Percentiles rank a stretch among this genome's conserved stretches.
These are phyloP conservation scores for Trichosporon coremiiforme DNA, from an alignment of 1,284 basidiomycete genomes.

Conservation along the genomic window DNA sequence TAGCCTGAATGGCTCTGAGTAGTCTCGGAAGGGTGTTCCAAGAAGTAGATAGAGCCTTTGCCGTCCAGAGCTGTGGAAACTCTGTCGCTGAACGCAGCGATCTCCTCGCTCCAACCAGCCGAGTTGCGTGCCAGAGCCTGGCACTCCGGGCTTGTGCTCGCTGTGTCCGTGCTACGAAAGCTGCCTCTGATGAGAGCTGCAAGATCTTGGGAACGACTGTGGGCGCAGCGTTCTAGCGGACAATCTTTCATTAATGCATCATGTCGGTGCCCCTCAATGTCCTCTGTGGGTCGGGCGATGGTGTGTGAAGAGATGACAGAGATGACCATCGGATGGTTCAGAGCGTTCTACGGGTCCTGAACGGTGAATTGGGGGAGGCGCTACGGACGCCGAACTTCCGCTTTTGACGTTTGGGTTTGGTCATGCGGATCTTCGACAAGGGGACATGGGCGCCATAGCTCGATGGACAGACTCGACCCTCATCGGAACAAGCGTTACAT, in stretches of 20 bases:
- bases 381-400: neutral
- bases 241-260: conserved; percentile 7
- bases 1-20: neutral
- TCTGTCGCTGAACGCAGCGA: neutral
- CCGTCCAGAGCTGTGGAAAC: neutral
- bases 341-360: neutral
- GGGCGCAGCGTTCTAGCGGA: neutral
- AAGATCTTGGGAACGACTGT: neutral
- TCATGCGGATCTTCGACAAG: neutral
- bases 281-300: neutral
- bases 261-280: neutral
- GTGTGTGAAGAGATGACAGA: neutral
- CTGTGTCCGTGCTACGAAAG: too few relatives aligned
- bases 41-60: neutral
- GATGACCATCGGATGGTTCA: conserved; percentile 1
- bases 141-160: neutral
- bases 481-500: neutral
- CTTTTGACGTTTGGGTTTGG: neutral
- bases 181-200: too few relatives aligned
- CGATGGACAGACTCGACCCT: neutral
- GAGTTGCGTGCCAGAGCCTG: neutral
- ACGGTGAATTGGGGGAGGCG: neutral
- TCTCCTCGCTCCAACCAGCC: too few relatives aligned
- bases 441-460: neutral
- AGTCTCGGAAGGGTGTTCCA: neutral